A percentile compares a stretch with the other conserved stretches of the same genome.
These are phyloP conservation scores for Teratosphaeria zuluensis DNA, from an alignment of 2,329 filamentous ascomycete genomes.

Conservation along the genomic window DNA sequence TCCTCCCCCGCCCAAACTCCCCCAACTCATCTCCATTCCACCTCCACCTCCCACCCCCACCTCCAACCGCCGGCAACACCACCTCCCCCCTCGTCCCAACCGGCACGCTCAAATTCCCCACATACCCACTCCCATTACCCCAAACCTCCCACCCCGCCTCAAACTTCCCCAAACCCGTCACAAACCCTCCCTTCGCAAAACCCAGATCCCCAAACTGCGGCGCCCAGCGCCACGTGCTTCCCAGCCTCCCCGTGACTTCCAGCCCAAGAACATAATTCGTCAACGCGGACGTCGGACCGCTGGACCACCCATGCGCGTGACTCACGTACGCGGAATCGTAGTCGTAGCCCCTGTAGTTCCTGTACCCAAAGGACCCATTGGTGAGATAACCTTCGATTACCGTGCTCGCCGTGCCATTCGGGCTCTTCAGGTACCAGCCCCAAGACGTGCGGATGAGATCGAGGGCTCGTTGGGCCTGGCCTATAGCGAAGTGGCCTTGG, in stretches of 20 bases:
- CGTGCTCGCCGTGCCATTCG: conserved; percentile 34
- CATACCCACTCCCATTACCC: conserved; percentile 3
- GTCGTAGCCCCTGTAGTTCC: conserved; percentile 16
- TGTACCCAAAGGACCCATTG: conserved; percentile 45
- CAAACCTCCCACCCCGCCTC: conserved; percentile 25
- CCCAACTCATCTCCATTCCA: neutral
- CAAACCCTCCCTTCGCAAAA: conserved; percentile 36
- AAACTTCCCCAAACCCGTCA: conserved; percentile 36
- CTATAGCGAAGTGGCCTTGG: conserved; percentile 33
- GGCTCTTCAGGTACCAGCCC: conserved; percentile 33
- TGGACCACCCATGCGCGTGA: conserved; percentile 24
- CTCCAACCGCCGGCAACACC: neutral
- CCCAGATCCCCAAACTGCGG: conserved; percentile 38
- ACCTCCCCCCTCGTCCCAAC: neutral
- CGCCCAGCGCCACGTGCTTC: conserved; percentile 33
- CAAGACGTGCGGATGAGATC: conserved; percentile 34
- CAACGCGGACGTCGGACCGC: conserved; percentile 33
- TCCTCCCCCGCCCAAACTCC: neutral
- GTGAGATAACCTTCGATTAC: conserved; percentile 34
- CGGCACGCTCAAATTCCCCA: neutral
- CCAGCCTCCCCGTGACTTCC: conserved; percentile 30
- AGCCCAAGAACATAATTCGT: conserved; percentile 39
- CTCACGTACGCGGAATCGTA: conserved; percentile 20
- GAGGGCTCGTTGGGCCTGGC: conserved; percentile 29
- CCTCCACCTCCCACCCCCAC: neutral